Evolutionary conservation across 345 rosid species (phyloP).

Genomic region (Euphorbia lathyris): DNA sequence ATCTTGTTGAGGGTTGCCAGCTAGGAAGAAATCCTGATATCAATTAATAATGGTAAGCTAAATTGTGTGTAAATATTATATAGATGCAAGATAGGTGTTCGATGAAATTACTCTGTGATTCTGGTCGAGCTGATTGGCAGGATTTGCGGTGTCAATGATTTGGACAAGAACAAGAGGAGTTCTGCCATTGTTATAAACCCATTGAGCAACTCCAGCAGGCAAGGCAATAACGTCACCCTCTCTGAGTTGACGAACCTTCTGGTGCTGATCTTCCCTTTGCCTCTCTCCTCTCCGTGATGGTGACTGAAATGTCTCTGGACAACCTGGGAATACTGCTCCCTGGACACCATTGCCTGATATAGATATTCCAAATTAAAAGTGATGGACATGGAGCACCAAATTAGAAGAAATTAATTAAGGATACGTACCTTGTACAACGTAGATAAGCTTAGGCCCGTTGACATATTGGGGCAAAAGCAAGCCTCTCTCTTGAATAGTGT

Average conservation of each 20-base stretch:
- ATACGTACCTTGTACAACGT: too few relatives aligned
- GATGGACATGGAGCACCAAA: too few relatives aligned
- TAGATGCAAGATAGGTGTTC: too few relatives aligned
- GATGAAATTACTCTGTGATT: slow-evolving; percentile 30
- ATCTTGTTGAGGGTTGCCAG: slow-evolving; percentile 41
- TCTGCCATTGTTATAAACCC: slow-evolving; percentile 45
- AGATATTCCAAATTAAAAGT: too few relatives aligned
- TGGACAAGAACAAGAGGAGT: slow-evolving; percentile 32
- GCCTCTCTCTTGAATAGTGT: too few relatives aligned
- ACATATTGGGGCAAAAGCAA: too few relatives aligned
- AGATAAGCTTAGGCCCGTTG: too few relatives aligned
- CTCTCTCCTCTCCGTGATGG: neutral
- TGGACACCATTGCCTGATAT: slow-evolving; percentile 32
- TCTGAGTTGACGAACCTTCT: slow-evolving; percentile 28
- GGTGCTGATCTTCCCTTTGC: slow-evolving; percentile 25
- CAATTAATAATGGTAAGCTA: too few relatives aligned
- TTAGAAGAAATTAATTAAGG: too few relatives aligned
- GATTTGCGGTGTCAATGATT: slow-evolving; percentile 31
- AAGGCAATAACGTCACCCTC: slow-evolving; percentile 43
- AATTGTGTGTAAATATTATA: too few relatives aligned
- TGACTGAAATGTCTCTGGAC: slow-evolving; percentile 34
- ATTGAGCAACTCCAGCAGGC: slow-evolving; percentile 43
- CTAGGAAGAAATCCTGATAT: slow-evolving; percentile 45
- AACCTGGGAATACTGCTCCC: slow-evolving; percentile 26
- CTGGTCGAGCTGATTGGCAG: slow-evolving; percentile 45